Evolutionary conservation across 2,329 filamentous ascomycete species (phyloP).

Genomic region (Calonectria pseudoturangicola): DNA sequence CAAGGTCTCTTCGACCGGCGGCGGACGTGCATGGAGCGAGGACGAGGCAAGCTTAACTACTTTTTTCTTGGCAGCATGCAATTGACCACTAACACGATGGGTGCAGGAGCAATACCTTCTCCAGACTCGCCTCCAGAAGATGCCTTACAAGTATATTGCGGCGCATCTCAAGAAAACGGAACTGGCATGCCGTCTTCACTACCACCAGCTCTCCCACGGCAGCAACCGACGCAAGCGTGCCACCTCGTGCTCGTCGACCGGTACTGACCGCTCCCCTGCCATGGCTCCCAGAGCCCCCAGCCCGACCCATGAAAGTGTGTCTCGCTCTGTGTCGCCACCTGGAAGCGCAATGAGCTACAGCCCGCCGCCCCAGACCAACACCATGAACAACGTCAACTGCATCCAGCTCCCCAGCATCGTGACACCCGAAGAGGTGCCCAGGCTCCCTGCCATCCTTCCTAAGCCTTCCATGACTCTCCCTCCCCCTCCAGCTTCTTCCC

Average conservation of each 20-base stretch:
- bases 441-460: constrained; percentile 78
- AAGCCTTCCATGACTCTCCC: constrained; percentile 76
- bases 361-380: constrained; percentile 64
- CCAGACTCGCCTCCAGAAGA: constrained; percentile 89
- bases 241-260: constrained; percentile 78
- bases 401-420: constrained; percentile 73
- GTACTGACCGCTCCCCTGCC: constrained; percentile 73
- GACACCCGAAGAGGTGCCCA: constrained; percentile 65
- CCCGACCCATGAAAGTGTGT: constrained; percentile 69
- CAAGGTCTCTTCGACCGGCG: constrained; percentile 81
- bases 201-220: constrained; percentile 89
- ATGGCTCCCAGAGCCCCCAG: constrained; percentile 69
- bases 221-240: constrained; percentile 87
- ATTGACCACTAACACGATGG: constrained; percentile 43
- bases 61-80: background rate
- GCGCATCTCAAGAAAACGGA: constrained; percentile 91
- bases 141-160: constrained; percentile 94
- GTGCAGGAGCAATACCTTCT: constrained; percentile 86
- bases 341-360: constrained; percentile 67
- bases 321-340: constrained; percentile 70
- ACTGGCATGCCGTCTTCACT: constrained; percentile 89
- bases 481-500: constrained; percentile 60
- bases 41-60: constrained; percentile 79
- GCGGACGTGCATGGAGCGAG: constrained; percentile 89
- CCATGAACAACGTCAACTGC: constrained; percentile 65